These are phyloP conservation scores for Phalaenopsis aphrodite DNA, from an alignment of 106 monocot genomes.

Conservation along the genomic window DNA sequence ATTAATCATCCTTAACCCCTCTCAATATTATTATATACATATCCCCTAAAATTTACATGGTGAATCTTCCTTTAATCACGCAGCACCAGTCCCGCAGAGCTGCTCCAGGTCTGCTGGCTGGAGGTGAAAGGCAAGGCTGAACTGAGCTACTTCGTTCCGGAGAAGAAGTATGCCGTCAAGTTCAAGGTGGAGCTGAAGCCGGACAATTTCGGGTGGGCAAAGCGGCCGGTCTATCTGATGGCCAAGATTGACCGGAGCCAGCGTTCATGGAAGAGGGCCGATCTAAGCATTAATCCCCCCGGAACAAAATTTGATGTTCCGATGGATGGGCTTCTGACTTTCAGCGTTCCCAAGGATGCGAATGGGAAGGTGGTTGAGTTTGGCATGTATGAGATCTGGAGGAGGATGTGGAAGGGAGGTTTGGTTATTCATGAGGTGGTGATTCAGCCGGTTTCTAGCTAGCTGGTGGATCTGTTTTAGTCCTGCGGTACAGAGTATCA, in stretches of 20 bases:
- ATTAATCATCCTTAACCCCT: background rate
- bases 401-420: constrained; percentile 18
- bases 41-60: too few relatives aligned
- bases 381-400: constrained; percentile 16
- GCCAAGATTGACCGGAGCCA: background rate
- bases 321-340: background rate
- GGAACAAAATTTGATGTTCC: background rate
- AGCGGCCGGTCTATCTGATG: constrained; percentile 5
- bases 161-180: background rate
- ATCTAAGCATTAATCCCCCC: background rate
- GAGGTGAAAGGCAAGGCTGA: constrained; percentile 5
- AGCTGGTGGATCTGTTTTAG: too few relatives aligned
- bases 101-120: constrained; percentile 20
- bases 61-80: background rate
- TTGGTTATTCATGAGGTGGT: constrained; percentile 10
- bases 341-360: background rate
- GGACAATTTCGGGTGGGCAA: constrained; percentile 13
- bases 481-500: too few relatives aligned
- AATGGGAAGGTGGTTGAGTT: background rate
- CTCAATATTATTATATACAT: too few relatives aligned
- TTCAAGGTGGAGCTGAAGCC: constrained; percentile 8
- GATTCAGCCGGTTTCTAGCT: background rate
- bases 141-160: background rate
- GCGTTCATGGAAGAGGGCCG: background rate
- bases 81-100: constrained; percentile 9